A percentile compares a stretch with the other conserved stretches of the same genome.
Evolutionary conservation across 176 grass and related monocot species (phyloP).

Genomic region (Sorghum bicolor): DNA sequence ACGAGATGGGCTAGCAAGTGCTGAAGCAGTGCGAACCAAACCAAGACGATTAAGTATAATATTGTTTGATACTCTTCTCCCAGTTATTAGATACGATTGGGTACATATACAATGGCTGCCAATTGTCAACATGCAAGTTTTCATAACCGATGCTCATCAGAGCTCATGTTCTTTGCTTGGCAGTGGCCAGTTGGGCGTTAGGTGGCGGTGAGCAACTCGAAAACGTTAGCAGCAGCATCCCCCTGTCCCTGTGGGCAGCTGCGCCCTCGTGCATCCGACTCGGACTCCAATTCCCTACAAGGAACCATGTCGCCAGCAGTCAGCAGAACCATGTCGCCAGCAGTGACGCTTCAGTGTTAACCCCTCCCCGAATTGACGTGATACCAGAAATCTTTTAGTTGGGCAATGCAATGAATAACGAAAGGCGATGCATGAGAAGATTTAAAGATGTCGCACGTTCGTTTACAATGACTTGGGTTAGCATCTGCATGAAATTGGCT

Average conservation of each 20-base stretch:
- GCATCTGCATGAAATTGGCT: conserved; percentile 30
- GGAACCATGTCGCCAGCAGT: background rate
- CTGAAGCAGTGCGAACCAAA: conserved; percentile 14
- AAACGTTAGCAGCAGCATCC: conserved; percentile 22
- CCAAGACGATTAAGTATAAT: conserved; percentile 8
- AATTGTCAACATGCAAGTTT: conserved; percentile 23
- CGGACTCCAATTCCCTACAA: conserved; percentile 3
- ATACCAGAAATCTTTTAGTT: conserved; percentile 4
- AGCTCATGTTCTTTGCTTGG: conserved; percentile 28
- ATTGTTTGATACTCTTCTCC: conserved; percentile 14
- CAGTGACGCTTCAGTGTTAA: conserved; percentile 37
- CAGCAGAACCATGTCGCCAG: conserved; percentile 16
- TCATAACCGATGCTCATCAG: background rate
- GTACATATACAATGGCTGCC: conserved; percentile 9
- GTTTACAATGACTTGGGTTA: conserved; percentile 29
- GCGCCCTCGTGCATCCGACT: conserved; percentile 20
- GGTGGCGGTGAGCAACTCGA: conserved; percentile 33
- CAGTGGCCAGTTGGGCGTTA: conserved; percentile 29
- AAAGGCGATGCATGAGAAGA: conserved; percentile 8
- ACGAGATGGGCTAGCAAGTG: conserved; percentile 39
- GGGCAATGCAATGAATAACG: conserved; percentile 15
- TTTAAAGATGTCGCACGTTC: conserved; percentile 16
- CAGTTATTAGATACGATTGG: conserved; percentile 14
- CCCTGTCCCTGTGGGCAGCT: conserved; percentile 23
- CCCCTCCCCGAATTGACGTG: conserved; percentile 24